phyloP scores from a whole-genome alignment of 129 eudicot genomes.

The Smallanthus sonchifolius region DNA sequence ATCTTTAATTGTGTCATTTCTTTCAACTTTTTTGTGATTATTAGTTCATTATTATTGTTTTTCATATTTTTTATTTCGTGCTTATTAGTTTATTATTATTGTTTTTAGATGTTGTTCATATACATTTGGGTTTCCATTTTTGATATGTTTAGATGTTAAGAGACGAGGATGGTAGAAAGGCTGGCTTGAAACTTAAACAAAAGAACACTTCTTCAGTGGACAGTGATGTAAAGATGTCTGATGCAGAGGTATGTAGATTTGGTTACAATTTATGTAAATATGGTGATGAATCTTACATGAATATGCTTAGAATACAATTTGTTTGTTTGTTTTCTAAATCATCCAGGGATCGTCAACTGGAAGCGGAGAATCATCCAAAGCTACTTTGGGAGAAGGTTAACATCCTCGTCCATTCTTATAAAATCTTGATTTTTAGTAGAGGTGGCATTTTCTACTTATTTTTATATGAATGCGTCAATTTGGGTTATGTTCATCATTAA shows the following conservation, averaged over 20 bases:
- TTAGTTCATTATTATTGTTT: not conserved
- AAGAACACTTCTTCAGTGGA: constrained; percentile 53
- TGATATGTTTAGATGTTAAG: constrained; percentile 51
- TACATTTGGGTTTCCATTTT: constrained; percentile 6
- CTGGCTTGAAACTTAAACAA: constrained; percentile 68
- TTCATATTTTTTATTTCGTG: no score
- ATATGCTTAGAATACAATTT: constrained; percentile 5
- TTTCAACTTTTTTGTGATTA: not conserved
- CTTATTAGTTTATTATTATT: no score
- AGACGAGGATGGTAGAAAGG: constrained; percentile 93
- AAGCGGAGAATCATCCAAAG: constrained; percentile 61
- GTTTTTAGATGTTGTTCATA: no score
- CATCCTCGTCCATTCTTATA: not conserved
- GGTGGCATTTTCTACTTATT: constrained; percentile 1
- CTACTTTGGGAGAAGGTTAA: constrained; percentile 67
- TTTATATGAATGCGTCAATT: not conserved
- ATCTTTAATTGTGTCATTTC: not conserved
- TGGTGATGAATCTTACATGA: not conserved
- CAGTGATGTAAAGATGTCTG: constrained; percentile 79
- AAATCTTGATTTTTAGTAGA: not conserved
- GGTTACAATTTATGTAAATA: constrained; percentile 1
- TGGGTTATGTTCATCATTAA: no score
- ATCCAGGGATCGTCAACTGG: constrained; percentile 69
- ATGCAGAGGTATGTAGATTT: constrained; percentile 59
- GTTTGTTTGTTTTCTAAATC: constrained; percentile 4